Conservation (phyloP, 257 asterid genomes). For the Perilla frutescens region DNA sequence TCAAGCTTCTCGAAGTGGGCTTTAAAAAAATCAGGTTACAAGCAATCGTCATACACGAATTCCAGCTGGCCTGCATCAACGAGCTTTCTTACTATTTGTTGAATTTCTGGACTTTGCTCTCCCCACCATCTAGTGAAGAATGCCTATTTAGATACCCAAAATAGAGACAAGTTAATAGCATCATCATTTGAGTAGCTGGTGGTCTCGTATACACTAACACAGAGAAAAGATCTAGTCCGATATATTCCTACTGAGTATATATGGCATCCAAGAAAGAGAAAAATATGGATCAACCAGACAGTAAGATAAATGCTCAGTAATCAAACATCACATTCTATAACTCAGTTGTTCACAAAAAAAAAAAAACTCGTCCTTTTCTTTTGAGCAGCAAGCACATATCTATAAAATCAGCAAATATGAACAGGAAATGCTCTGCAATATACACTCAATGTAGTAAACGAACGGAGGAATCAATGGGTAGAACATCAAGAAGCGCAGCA, state of each 20-base stretch:
- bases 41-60: constrained; percentile 67
- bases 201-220: neutral
- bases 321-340: neutral
- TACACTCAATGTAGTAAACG: neutral
- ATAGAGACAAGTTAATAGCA: constrained; percentile 25
- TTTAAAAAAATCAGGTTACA: neutral
- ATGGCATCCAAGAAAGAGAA: neutral
- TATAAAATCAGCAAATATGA: neutral
- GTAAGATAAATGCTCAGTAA: neutral
- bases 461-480: neutral
- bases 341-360: too few relatives aligned
- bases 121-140: constrained; percentile 92
- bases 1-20: neutral
- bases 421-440: neutral
- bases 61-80: constrained; percentile 81
- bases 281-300: too few relatives aligned
- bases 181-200: neutral
- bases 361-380: neutral
- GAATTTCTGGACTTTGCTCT: constrained; percentile 64
- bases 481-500: neutral
- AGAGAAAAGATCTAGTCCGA: neutral
- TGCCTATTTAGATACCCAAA: constrained; percentile 52
- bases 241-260: neutral
- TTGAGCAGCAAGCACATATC: neutral
- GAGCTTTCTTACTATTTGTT: constrained; percentile 57